Percentiles rank a stretch among this genome's conserved stretches.
These are phyloP conservation scores for Lactarius psammicola DNA, from an alignment of 768 basidiomycete genomes.

Conservation along the genomic window DNA sequence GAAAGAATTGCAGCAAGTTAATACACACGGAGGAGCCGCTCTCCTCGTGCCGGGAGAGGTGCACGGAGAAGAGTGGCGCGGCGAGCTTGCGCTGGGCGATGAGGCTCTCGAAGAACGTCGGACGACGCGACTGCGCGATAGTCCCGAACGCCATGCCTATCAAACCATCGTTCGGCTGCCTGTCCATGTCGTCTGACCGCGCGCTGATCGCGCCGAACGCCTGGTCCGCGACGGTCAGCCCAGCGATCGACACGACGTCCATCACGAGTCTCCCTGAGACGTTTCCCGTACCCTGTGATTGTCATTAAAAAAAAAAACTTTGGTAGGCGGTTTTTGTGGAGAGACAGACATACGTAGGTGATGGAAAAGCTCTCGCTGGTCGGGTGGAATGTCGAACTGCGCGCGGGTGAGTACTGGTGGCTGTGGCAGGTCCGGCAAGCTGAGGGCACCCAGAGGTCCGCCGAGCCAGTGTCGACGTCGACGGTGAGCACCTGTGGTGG, in stretches of 20 bases:
- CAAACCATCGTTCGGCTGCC: constrained; percentile 54
- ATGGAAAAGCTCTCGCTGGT: constrained; percentile 39
- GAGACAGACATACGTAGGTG: constrained; percentile 42
- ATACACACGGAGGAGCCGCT: constrained; percentile 49
- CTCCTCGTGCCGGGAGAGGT: constrained; percentile 44
- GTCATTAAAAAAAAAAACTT: no score
- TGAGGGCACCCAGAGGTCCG: constrained; percentile 60
- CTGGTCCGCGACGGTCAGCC: constrained; percentile 46
- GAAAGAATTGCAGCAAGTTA: no score
- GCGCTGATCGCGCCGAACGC: constrained; percentile 53
- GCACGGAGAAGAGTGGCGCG: constrained; percentile 56
- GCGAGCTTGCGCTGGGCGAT: constrained; percentile 43
- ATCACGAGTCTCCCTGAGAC: constrained; percentile 49
- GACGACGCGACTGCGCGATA: constrained; percentile 45
- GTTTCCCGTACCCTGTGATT: constrained; percentile 49
- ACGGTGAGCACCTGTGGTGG: constrained; percentile 51
- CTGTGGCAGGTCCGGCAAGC: constrained; percentile 42
- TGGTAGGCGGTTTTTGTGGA: no score
- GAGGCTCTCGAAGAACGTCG: constrained; percentile 67
- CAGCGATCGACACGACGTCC: constrained; percentile 52
- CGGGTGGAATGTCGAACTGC: constrained; percentile 45
- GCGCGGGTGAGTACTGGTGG: constrained; percentile 39
- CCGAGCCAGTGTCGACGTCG: constrained; percentile 67
- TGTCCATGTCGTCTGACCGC: constrained; percentile 50
- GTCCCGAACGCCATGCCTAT: constrained; percentile 61